Conservation (phyloP, 2,329 filamentous ascomycete genomes). For the Rutstroemia sydowiana region DNA sequence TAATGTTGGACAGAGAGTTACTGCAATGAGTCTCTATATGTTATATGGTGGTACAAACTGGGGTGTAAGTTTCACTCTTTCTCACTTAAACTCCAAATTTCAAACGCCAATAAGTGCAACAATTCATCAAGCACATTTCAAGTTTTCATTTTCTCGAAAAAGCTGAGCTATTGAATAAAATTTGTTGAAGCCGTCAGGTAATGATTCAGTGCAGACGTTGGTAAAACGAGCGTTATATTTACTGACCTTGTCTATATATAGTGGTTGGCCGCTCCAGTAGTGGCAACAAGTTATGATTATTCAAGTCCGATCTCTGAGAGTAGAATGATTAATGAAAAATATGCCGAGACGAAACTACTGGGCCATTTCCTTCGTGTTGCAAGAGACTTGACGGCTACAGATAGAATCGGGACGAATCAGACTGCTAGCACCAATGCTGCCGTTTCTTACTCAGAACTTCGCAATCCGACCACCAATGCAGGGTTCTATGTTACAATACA, state of each 20-base stretch:
- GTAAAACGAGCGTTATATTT: no score
- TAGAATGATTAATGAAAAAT: conserved; percentile 49
- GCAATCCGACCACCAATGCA: conserved; percentile 47
- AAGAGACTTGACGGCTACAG: conserved; percentile 47
- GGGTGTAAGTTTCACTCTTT: conserved; percentile 20
- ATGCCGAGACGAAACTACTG: conserved; percentile 55
- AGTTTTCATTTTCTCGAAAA: no score
- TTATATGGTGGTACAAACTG: conserved; percentile 58
- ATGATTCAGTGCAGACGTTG: no score
- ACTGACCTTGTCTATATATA: not conserved
- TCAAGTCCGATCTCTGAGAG: conserved; percentile 44
- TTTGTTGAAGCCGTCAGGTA: no score
- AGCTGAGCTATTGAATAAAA: no score
- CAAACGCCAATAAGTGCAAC: not conserved
- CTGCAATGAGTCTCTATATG: conserved; percentile 57
- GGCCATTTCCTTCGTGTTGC: conserved; percentile 53
- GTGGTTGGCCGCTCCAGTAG: conserved; percentile 49
- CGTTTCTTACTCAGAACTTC: conserved; percentile 47
- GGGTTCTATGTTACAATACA: conserved; percentile 55
- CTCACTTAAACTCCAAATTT: not conserved
- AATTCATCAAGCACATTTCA: no score
- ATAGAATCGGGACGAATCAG: conserved; percentile 42
- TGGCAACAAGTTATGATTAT: conserved; percentile 57
- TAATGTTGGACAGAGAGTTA: conserved; percentile 51
- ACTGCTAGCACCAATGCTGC: conserved; percentile 41